Evolutionary conservation across 2,329 filamentous ascomycete genomes (phyloP), one percentile per base, ranked within the genome.

Genomic region (Cercospora nicotianae): DNA sequence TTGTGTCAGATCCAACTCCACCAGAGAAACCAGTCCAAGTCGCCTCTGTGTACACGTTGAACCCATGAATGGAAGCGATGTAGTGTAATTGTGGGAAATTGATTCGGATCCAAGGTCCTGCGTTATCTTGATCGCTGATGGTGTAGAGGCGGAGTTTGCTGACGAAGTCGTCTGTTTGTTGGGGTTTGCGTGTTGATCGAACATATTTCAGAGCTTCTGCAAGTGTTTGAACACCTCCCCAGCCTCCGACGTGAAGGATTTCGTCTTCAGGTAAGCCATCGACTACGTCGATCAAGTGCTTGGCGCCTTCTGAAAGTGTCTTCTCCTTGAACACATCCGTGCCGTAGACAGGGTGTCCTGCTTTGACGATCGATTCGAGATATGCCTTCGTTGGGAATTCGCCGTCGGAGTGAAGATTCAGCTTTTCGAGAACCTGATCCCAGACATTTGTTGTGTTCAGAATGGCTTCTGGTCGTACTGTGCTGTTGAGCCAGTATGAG

Each of bases 121-220:
- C 83, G 68, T 89, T 83, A 67, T 88, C 86, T 72, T 88, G 86
- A 70, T 88, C 87, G 8, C 85, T 87, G 65, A 88, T 87, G 39
- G 86, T 77, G 73, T 87, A 87, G 5, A 87, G 80, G 13, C 84
- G 80, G 2, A 87, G 72, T 67, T 81, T 83, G 3, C 77, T 70
- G 1, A 79, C 75, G 18, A 87, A 76, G 0, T 62, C 65, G 0
- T 77, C 74, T 0, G 80, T 76, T 0, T 82, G 79, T 0, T 69
- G 42, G 7, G 73, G 65, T 60, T 73, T 66, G 64, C 69, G 63
- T n/a, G 72, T 77, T 2, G 68, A 61, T 7, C 75, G 73, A 20
- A 83, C 77, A n/a, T 81, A 73, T 58, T 80, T 72, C 3, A 87
- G 77, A 1, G 81, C 84, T 68, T 84, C 80, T 3, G 84, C 85